Evolutionary conservation across 2,329 filamentous ascomycete species (phyloP).

Genomic region (Pestalotiopsis sp.): DNA sequence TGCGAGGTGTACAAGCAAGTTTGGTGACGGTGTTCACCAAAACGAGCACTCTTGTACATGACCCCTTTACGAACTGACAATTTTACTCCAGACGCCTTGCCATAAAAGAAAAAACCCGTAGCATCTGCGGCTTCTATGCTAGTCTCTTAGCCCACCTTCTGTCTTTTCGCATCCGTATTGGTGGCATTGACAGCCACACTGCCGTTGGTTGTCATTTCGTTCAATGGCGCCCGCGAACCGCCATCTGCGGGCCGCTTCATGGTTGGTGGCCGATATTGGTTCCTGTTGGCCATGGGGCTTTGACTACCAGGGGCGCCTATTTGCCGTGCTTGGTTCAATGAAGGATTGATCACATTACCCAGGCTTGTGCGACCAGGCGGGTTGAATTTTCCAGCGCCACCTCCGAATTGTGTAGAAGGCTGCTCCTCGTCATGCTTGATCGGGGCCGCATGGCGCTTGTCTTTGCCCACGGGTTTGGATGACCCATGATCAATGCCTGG

Average conservation of each 20-base stretch:
- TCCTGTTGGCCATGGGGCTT: conserved; percentile 62
- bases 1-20: neutral
- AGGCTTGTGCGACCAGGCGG: conserved; percentile 26
- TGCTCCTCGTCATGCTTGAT: conserved; percentile 30
- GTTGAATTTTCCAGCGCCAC: conserved; percentile 19
- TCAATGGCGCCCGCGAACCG: conserved; percentile 45
- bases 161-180: conserved; percentile 53
- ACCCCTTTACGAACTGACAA: neutral
- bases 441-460: conserved; percentile 54
- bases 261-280: conserved; percentile 61
- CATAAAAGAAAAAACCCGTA: neutral
- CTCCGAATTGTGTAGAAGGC: conserved; percentile 24
- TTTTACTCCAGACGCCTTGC: conserved; percentile 7
- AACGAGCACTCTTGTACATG: neutral
- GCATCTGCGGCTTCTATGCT: no score
- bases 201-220: conserved; percentile 53
- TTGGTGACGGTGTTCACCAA: neutral
- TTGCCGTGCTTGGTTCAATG: conserved; percentile 55
- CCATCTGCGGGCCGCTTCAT: conserved; percentile 53
- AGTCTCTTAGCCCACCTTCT: conserved; percentile 42
- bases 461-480: conserved; percentile 71
- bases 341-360: conserved; percentile 53
- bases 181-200: conserved; percentile 24
- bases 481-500: conserved; percentile 82
- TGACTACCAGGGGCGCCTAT: conserved; percentile 60